Evolutionary conservation across 106 monocot species (phyloP).

Genomic region (Amphibolis antarctica): DNA sequence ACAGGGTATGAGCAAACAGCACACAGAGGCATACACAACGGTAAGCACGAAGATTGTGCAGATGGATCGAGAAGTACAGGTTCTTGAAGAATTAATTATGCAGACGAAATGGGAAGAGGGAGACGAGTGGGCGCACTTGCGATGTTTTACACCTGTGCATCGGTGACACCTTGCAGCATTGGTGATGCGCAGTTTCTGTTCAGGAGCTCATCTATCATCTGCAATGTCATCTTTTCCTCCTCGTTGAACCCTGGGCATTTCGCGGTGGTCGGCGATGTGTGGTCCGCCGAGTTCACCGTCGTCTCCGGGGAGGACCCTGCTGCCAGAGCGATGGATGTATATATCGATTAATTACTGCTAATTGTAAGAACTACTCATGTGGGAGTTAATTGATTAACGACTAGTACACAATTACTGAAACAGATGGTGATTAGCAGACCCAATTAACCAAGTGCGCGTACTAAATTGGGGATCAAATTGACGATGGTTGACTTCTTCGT

Average conservation of each 20-base stretch:
- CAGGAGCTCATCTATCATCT: slow-evolving; percentile 81
- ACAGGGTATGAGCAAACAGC: no score
- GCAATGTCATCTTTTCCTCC: slow-evolving; percentile 58
- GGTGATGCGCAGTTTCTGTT: slow-evolving; percentile 24
- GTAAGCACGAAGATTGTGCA: no score
- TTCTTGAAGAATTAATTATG: no score
- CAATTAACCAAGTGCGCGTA: no score
- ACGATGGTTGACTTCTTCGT: not conserved
- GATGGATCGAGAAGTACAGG: no score
- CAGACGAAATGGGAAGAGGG: no score
- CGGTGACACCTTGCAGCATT: slow-evolving; percentile 1
- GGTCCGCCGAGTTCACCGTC: not conserved
- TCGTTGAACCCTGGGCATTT: slow-evolving; percentile 19
- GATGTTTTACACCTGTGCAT: no score
- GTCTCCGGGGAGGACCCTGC: slow-evolving; percentile 3
- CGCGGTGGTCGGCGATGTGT: not conserved
- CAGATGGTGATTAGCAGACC: not conserved
- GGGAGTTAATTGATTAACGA: not conserved
- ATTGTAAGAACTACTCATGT: no score
- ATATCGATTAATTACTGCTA: no score
- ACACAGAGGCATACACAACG: no score
- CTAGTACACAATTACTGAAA: not conserved
- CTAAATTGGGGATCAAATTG: no score
- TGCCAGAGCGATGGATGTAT: not conserved
- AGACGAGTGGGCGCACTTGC: no score